Conservation (phyloP, 306 rosid genomes). For the Carpinus viminea region DNA sequence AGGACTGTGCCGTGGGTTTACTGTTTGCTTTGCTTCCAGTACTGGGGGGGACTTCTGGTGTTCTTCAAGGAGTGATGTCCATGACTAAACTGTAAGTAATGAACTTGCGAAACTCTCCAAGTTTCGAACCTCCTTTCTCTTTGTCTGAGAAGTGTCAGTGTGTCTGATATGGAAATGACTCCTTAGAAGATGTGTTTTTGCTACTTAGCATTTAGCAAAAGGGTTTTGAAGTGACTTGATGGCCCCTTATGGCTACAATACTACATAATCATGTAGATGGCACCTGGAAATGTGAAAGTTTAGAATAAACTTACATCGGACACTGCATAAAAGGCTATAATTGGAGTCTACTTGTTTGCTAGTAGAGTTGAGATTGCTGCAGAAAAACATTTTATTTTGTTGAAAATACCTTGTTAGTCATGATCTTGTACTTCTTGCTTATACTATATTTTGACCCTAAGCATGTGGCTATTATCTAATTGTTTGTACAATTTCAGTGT, state of each 20-base stretch:
- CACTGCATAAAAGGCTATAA: not conserved
- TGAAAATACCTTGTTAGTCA: not conserved
- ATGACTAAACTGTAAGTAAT: constrained; percentile 87
- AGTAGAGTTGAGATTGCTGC: not conserved
- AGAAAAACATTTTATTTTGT: not conserved
- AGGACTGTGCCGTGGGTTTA: constrained; percentile 57
- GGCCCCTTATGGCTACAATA: not conserved
- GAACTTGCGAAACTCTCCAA: constrained; percentile 6
- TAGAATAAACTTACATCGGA: not conserved
- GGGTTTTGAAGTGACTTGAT: not conserved
- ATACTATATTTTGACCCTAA: not conserved
- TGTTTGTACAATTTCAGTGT: constrained; percentile 66
- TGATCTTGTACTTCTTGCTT: not conserved
- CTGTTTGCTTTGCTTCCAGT: constrained; percentile 84
- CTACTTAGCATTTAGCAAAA: not conserved
- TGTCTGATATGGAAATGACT: not conserved
- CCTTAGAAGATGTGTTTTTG: not conserved
- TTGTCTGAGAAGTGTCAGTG: not conserved
- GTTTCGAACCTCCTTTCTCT: not conserved
- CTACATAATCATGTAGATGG: not conserved
- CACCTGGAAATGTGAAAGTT: not conserved
- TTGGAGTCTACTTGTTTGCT: not conserved
- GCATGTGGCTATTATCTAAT: constrained; percentile 26
- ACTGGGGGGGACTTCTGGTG: constrained; percentile 91
- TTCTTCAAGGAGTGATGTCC: constrained; percentile 91